Base-by-base conservation (phyloP, 805 yeast species). In the Wickerhamomyces bisporus region DNA sequence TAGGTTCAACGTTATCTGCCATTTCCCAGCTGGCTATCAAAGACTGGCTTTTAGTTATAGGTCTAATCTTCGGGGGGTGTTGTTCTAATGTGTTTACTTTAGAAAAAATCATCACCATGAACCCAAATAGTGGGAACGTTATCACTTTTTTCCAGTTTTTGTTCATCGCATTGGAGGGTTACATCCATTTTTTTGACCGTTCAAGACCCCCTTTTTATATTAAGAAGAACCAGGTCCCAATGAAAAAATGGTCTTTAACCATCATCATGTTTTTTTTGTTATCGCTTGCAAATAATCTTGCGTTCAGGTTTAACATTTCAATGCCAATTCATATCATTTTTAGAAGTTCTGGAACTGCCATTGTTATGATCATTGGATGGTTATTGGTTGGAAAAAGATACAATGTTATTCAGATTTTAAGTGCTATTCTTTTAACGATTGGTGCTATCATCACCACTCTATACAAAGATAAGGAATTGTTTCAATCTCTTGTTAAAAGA, bases 241-340 rank as follows among this genome's bases (percentile, higher is more conserved):
- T 69, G 21, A 46, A 43, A 24, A 57, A 68, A 36, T 74, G 77
- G 64, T 32, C 70, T 3, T 30, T 71, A 6, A 63, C 75, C 2
- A 77, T 80, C 12, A 36, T 65, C 2, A 49, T 79, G 42, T 79
- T 72, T 51, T 79, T 75, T 47, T 32, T 65, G 6, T 62, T 75
- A 9, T 70, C 81, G 1, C 58, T 71, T 9, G 57, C 78, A 25
- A 81, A 77, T 51, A 84, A 84, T 50, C 53, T 59, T 36, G 87
- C 72, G 0, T 77, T 79, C 61, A 65, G 61, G 14, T 78, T 62
- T 53, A 66, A 76, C 26, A 65, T 84, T 20, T 71, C 82, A 3
- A 71, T 83, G 16, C 86, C 89, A 0, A 56, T 80, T 20, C 87
- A 82, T 51, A 81, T 81, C 19, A 71, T 81, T 7, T 66, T 81